Conservation (phyloP, 805 yeast genomes). For the Spathaspora sp. region DNA sequence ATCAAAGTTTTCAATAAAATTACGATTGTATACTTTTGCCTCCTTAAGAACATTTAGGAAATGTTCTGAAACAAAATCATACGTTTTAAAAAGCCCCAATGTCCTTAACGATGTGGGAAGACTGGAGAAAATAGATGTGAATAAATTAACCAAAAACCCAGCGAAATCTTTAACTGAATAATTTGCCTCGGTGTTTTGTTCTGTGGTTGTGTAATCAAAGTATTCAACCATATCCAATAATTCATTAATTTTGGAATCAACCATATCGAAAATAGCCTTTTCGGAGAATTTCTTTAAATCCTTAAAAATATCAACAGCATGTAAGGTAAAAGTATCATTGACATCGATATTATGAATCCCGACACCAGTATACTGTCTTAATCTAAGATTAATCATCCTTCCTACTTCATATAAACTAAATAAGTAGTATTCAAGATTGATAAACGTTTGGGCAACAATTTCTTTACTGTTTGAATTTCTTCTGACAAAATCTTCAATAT, state of each 20-base stretch:
- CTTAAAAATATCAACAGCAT: slow-evolving; percentile 53
- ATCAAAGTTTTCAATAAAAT: slow-evolving; percentile 70
- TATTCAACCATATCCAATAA: slow-evolving; percentile 79
- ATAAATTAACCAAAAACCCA: slow-evolving; percentile 77
- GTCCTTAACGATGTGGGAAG: slow-evolving; percentile 77
- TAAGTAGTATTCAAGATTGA: slow-evolving; percentile 83
- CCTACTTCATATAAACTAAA: slow-evolving; percentile 70
- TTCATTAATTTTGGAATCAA: slow-evolving; percentile 75
- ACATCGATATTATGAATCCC: slow-evolving; percentile 39
- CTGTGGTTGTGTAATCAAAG: slow-evolving; percentile 69
- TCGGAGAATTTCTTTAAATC: slow-evolving; percentile 70
- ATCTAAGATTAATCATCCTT: slow-evolving; percentile 34
- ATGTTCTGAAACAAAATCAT: slow-evolving; percentile 76
- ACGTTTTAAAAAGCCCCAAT: slow-evolving; percentile 78
- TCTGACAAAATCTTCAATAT: slow-evolving; percentile 53
- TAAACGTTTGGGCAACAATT: slow-evolving; percentile 82
- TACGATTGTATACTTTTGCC: slow-evolving; percentile 53
- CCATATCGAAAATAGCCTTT: slow-evolving; percentile 72
- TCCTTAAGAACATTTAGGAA: slow-evolving; percentile 59
- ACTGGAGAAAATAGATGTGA: slow-evolving; percentile 77
- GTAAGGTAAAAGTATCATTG: slow-evolving; percentile 34
- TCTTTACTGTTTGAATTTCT: slow-evolving; percentile 77
- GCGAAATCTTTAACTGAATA: slow-evolving; percentile 79
- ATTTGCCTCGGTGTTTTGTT: slow-evolving; percentile 58
- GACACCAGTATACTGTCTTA: slow-evolving; percentile 34